Evolutionary conservation across 768 basidiomycete species (phyloP).

Genomic region (Termitomyces sp.): DNA sequence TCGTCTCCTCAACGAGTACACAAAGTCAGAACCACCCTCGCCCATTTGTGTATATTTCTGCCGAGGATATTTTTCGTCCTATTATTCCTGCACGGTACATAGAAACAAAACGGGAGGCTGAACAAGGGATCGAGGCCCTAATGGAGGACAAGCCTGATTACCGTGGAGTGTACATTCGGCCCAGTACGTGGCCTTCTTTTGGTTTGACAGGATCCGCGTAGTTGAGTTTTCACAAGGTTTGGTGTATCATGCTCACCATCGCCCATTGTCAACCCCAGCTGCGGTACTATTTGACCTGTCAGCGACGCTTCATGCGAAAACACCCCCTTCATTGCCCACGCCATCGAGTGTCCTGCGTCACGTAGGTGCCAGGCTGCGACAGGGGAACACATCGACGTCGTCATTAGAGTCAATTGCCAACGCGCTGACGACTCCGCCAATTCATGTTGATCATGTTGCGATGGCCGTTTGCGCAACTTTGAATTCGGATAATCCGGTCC

Average conservation of each 20-base stretch:
- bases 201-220: neutral
- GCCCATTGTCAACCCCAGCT: conserved; percentile 83
- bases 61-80: conserved; percentile 90
- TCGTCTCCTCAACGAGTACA: conserved; percentile 41
- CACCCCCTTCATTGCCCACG: conserved; percentile 54
- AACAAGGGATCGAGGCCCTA: conserved; percentile 57
- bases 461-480: conserved; percentile 70
- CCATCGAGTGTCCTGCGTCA: conserved; percentile 60
- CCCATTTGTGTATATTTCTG: conserved; percentile 93
- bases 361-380: conserved; percentile 34
- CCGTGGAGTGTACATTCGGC: conserved; percentile 79
- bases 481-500: conserved; percentile 43
- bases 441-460: conserved; percentile 95
- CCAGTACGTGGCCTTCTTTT: conserved; percentile 55
- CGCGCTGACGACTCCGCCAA: conserved; percentile 78
- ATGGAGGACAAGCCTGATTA: conserved; percentile 38
- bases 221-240: conserved; percentile 50
- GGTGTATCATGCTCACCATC: conserved; percentile 92
- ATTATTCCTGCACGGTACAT: conserved; percentile 85
- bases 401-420: conserved; percentile 68
- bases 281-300: conserved; percentile 83
- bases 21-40: conserved; percentile 30
- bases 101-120: conserved; percentile 91
- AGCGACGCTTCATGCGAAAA: conserved; percentile 59
- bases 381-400: conserved; percentile 25